Evolutionary conservation across 257 asterid genomes (phyloP), one percentile per base, ranked within the genome.

Genomic region (Primulina tabacum): DNA sequence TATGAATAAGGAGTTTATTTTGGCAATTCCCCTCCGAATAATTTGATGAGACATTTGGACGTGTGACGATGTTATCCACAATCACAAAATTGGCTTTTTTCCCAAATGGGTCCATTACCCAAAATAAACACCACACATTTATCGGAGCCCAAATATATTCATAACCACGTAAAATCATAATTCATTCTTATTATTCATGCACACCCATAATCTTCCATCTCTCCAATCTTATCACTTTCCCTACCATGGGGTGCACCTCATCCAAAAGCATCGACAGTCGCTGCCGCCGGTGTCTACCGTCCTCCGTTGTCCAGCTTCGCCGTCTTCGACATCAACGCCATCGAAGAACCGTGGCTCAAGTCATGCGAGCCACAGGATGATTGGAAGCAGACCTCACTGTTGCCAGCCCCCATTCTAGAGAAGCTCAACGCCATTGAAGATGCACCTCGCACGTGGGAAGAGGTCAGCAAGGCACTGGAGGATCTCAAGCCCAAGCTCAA

Each of bases 391-490:
- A 24, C 26, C 26, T 24, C 26, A 24, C 26, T 24, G 26, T 24
- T 24, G 52, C 90, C 96, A 1, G 67, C 78, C 28, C 86, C 82
- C 18, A 75, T 92, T 14, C 86, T 90, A 1, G 92, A 84, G 66
- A 90, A 92, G 90, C 95, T 92, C 18, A 79, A 74, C 37, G 79
- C 88, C 75, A 83, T 87, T 6, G 98, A 92, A 34, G 92, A 83
- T 9, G 86, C 90, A n/a, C 93, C 97, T 21, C 87, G 85, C 32
- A 67, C 97, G 4, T 92, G 98, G 98, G 93, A 88, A 53, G 97
- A 92, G 65, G 95, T 92, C 61, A 90, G 97, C 88, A 90, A 90
- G 68, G 90, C 85, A 2, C 56, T 92, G 55, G 93, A 90, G 65
- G 90, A 84, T 50, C 76, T 92, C 59, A 92, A 88, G 35, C 88